Evolutionary conservation across 2,329 filamentous ascomycete genomes (phyloP), one percentile per base, ranked within the genome.

Genomic region (Cladophialophora chaetospira): DNA sequence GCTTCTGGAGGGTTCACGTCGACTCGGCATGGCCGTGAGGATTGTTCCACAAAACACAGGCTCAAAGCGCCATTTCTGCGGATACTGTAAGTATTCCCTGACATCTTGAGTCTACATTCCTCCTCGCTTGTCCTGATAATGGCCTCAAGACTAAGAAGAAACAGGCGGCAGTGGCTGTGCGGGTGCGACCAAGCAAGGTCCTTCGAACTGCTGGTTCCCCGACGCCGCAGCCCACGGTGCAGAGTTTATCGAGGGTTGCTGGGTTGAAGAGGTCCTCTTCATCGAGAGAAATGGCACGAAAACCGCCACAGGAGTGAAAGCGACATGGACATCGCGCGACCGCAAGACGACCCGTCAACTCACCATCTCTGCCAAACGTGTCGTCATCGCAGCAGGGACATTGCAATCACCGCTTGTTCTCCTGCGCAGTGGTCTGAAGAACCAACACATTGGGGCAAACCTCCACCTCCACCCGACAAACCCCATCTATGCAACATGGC

Each of bases 171-270:
- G n/a, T 63, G 82, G 83, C 17, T 87, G 84, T 63, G 77, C 78
- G 6, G 82, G 83, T 2, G 84, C 81, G 44, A 84, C 86, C 62
- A 97, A 97, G 75, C 86, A 88, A 70, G 91, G 92, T 0, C 88
- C 92, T 0, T 82, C 83, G 0, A 84, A 89, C 21, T 84, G 84
- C 5, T 97, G 85, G 79, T 77, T 97, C 11, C 89, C 89, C 0
- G 89, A 91, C 65, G 91, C 93, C 2, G 88, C 86, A 1, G 80
- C 80, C 50, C 85, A 88, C 0, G 91, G 91, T 0, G 89, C 91
- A 0, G 78, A 82, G 62, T 96, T 96, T 69, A 82, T 95, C 55
- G 91, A 97, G 75, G 91, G 91, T 0, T 90, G 94, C 66, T 73
- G 85, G 17, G 88, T 86, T 0, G 82, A 89, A 10, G 81, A 81